These are phyloP conservation scores for Prunus fruticosa DNA, from an alignment of 306 rosid genomes.

Conservation along the genomic window DNA sequence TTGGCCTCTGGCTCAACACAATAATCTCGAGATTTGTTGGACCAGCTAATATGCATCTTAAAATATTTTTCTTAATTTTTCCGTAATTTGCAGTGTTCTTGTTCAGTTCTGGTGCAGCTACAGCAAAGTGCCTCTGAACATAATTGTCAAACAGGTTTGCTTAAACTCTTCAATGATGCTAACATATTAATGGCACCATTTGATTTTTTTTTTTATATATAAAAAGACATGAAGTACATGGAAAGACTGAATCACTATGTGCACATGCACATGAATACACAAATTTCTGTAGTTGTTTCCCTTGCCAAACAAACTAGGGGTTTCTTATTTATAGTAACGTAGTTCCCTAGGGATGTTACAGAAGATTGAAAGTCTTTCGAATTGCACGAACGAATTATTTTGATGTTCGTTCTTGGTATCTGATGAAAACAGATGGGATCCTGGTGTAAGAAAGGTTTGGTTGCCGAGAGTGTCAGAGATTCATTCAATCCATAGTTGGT, in stretches of 20 bases:
- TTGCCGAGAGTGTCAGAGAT: conserved; percentile 76
- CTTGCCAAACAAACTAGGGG: background rate
- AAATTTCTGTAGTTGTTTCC: background rate
- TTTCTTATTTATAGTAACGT: background rate
- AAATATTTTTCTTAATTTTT: conserved; percentile 5
- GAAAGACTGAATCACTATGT: too few relatives aligned
- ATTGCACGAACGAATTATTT: background rate
- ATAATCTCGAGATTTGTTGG: background rate
- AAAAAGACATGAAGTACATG: too few relatives aligned
- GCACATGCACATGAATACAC: background rate
- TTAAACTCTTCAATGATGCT: conserved; percentile 11
- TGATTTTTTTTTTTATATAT: too few relatives aligned
- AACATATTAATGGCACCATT: too few relatives aligned
- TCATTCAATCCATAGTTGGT: conserved; percentile 83
- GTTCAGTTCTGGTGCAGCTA: conserved; percentile 99
- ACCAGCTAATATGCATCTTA: background rate
- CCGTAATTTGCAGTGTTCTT: conserved; percentile 50
- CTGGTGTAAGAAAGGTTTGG: conserved; percentile 68
- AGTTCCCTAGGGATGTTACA: background rate
- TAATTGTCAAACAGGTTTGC: conserved; percentile 80
- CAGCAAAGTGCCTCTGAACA: conserved; percentile 83
- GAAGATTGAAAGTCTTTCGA: background rate
- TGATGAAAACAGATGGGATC: conserved; percentile 76
- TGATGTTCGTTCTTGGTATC: background rate
- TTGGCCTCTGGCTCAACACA: conserved; percentile 62